phyloP scores from a whole-genome alignment of 2,329 filamentous ascomycete species.

The Colletotrichum limetticola region DNA sequence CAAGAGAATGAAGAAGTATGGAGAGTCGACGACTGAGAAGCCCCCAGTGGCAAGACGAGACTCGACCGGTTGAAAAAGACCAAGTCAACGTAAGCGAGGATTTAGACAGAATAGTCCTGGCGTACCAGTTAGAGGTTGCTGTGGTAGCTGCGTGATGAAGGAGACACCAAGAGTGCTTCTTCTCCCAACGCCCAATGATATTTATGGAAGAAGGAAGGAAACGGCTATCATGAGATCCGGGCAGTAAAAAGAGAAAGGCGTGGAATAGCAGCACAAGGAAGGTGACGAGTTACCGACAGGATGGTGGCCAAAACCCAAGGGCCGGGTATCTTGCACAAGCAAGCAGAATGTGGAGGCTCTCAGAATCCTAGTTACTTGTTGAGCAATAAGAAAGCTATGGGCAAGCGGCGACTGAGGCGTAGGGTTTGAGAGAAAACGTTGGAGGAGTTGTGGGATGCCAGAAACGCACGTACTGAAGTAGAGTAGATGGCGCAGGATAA shows the following conservation, averaged over 20 bases:
- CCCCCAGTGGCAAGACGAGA: neutral
- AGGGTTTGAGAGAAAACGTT: neutral
- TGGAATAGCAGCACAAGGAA: slow-evolving; percentile 3
- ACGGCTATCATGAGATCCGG: neutral
- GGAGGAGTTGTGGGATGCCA: neutral
- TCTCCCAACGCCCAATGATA: slow-evolving; percentile 20
- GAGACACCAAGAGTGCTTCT: slow-evolving; percentile 12
- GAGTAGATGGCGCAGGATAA: neutral
- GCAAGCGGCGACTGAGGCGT: slow-evolving; percentile 1
- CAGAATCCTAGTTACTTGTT: neutral
- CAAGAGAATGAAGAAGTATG: neutral
- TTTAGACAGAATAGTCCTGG: slow-evolving; percentile 3
- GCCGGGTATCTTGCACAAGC: slow-evolving; percentile 9
- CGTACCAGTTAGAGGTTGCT: slow-evolving; percentile 20
- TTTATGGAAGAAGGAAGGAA: slow-evolving; percentile 16
- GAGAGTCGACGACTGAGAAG: neutral
- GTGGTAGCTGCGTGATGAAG: slow-evolving; percentile 2
- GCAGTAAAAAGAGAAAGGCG: neutral
- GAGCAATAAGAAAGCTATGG: slow-evolving; percentile 20
- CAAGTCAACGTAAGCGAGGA: neutral
- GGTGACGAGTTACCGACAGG: slow-evolving; percentile 12
- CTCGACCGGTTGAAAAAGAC: neutral
- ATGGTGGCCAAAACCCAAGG: slow-evolving; percentile 28
- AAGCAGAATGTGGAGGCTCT: neutral
- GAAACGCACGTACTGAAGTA: neutral